phyloP scores from a whole-genome alignment of 106 monocot genomes.

The Acorus calamus region DNA sequence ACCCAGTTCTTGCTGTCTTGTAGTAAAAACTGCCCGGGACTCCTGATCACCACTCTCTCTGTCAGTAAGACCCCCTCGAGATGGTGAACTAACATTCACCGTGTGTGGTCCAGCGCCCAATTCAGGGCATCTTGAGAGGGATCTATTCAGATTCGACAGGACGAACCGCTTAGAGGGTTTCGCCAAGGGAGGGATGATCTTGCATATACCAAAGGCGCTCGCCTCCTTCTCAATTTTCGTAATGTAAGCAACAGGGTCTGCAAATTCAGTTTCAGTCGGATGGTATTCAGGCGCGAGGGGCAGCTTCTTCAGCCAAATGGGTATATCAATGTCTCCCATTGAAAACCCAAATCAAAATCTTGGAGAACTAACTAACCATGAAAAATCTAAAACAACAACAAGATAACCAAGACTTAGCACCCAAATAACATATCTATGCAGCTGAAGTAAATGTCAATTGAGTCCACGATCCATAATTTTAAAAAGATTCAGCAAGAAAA shows the following conservation, averaged over 20 bases:
- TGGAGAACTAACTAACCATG: no score
- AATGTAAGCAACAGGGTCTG: slow-evolving; percentile 94
- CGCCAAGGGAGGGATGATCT: slow-evolving; percentile 80
- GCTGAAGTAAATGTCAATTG: no score
- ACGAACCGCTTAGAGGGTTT: slow-evolving; percentile 64
- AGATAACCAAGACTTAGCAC: no score
- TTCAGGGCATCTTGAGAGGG: slow-evolving; percentile 41
- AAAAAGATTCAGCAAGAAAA: no score
- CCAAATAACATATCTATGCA: no score
- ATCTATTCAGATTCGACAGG: slow-evolving; percentile 56
- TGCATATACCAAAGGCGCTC: slow-evolving; percentile 86
- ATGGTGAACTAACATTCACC: neutral
- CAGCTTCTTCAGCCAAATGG: slow-evolving; percentile 63
- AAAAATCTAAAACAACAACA: no score
- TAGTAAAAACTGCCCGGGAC: slow-evolving; percentile 43
- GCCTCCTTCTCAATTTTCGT: slow-evolving; percentile 82
- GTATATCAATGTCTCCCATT: slow-evolving; percentile 41
- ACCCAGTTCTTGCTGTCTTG: slow-evolving; percentile 77
- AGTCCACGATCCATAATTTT: no score
- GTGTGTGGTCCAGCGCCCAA: neutral
- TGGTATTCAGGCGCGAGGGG: slow-evolving; percentile 82
- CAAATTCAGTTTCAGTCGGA: slow-evolving; percentile 90
- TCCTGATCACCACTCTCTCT: no score
- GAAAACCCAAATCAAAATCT: no score
- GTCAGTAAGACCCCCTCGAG: neutral